A percentile compares a stretch with the other conserved stretches of the same genome.
These are phyloP conservation scores for Dendrobium nobile DNA, from an alignment of 106 monocot species.

Conservation along the genomic window DNA sequence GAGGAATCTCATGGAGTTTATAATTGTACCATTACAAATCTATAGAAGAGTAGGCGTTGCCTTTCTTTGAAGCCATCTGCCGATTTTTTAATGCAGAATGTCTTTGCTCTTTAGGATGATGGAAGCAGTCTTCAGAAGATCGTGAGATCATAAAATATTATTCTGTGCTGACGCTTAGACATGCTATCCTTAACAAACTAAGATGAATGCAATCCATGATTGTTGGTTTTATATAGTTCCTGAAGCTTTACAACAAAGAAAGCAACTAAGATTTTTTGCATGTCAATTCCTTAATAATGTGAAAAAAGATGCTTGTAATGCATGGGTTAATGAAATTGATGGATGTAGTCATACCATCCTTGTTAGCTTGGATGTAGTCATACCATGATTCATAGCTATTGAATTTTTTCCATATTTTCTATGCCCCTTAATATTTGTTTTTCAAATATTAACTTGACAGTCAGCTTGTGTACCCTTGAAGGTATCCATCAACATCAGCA, in stretches of 20 bases:
- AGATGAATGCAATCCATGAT: background rate
- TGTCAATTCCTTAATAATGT: background rate
- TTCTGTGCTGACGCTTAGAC: no score
- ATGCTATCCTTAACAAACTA: no score
- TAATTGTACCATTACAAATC: no score
- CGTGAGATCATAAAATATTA: no score
- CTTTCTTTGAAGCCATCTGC: no score
- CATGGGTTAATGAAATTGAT: background rate
- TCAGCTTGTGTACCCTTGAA: slow-evolving; percentile 10
- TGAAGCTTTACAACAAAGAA: background rate
- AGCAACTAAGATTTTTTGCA: background rate
- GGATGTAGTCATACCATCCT: background rate
- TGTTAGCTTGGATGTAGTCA: background rate
- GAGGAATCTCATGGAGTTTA: no score
- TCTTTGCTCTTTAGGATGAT: no score
- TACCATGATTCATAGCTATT: background rate
- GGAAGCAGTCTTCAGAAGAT: no score
- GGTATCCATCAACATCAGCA: slow-evolving; percentile 65
- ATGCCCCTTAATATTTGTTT: slow-evolving; percentile 1
- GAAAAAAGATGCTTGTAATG: background rate
- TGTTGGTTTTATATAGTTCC: background rate
- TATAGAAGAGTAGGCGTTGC: no score
- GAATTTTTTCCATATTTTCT: slow-evolving; percentile 1
- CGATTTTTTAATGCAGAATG: no score
- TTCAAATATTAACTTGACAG: slow-evolving; percentile 7